Evolutionary conservation across 2,329 filamentous ascomycete genomes (phyloP).

Genomic region (Davidsoniella virescens): DNA sequence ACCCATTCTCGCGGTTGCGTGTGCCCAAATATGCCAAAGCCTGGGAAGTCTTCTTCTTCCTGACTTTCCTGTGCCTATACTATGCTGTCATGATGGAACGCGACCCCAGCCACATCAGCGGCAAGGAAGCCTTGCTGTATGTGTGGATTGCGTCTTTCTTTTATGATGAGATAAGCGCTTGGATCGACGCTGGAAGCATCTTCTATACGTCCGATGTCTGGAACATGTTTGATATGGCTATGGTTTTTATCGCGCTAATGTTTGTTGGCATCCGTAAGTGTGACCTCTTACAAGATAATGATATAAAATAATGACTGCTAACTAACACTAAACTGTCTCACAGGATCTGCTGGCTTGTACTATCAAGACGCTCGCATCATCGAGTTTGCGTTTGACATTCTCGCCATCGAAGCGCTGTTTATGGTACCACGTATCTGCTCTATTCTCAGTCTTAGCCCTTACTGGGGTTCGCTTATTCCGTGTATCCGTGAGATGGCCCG

Average conservation of each 20-base stretch:
- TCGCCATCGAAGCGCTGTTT: conserved; percentile 76
- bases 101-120: conserved; percentile 47
- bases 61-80: conserved; percentile 60
- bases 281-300: neutral
- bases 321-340: too few relatives aligned
- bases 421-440: conserved; percentile 82
- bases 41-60: conserved; percentile 71
- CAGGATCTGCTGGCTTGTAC: conserved; percentile 51
- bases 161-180: conserved; percentile 75
- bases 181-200: conserved; percentile 68
- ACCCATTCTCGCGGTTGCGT: conserved; percentile 57
- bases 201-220: conserved; percentile 77
- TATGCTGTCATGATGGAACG: conserved; percentile 72
- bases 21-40: conserved; percentile 74
- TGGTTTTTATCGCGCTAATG: conserved; percentile 53
- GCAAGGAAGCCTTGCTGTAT: conserved; percentile 57
- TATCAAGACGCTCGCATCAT: conserved; percentile 43
- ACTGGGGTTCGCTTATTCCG: conserved; percentile 79
- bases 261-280: conserved; percentile 58
- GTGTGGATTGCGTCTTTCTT: conserved; percentile 77
- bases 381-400: conserved; percentile 72
- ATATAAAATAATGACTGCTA: conserved; percentile 7
- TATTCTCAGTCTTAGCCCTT: conserved; percentile 70
- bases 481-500: conserved; percentile 90
- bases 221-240: conserved; percentile 58